phyloP scores from a whole-genome alignment of 306 rosid genomes.

The Luffa aegyptiaca region DNA sequence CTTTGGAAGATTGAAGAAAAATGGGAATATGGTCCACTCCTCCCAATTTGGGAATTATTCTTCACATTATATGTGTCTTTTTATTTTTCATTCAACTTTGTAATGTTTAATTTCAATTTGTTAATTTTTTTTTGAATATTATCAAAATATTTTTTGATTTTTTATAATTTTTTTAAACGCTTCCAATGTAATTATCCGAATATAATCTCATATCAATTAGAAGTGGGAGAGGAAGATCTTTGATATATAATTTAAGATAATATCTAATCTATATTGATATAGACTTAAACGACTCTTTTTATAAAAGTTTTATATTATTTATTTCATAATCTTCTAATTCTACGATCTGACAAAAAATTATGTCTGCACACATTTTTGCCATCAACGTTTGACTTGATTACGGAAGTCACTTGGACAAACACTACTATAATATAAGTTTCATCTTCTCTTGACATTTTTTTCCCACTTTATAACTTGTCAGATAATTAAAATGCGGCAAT shows the following conservation, averaged over 20 bases:
- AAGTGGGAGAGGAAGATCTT: background rate
- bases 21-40: background rate
- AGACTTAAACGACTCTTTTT: too few relatives aligned
- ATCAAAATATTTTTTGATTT: background rate
- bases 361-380: too few relatives aligned
- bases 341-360: too few relatives aligned
- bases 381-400: too few relatives aligned
- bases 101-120: background rate
- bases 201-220: background rate
- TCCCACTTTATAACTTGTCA: too few relatives aligned
- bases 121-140: background rate
- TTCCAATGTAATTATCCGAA: background rate
- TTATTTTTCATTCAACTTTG: background rate
- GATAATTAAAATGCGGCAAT: too few relatives aligned
- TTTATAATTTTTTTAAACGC: background rate
- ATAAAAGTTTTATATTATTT: too few relatives aligned
- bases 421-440: too few relatives aligned
- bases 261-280: too few relatives aligned
- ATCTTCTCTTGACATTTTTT: too few relatives aligned
- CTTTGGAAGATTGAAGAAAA: background rate
- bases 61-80: background rate
- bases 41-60: background rate
- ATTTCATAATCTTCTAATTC: too few relatives aligned
- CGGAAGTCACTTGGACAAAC: too few relatives aligned
- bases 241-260: background rate